Evolutionary conservation across 768 basidiomycete species (phyloP).

Genomic region (Russula emetica): DNA sequence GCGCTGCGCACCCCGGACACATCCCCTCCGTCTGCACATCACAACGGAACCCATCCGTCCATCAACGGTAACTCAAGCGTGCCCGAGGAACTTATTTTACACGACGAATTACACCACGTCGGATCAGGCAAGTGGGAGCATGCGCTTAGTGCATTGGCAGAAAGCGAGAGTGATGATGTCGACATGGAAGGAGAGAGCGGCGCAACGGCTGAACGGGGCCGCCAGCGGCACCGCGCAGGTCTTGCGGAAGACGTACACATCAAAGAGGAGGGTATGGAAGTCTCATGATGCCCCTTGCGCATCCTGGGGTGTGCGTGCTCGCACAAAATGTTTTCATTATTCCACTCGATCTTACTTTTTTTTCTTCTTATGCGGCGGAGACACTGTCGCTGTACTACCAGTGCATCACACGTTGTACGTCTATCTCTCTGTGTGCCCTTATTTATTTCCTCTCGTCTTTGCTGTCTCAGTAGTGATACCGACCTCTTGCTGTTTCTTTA

Average conservation of each 20-base stretch:
- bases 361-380: not conserved
- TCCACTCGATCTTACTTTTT: not conserved
- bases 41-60: constrained; percentile 9
- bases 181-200: constrained; percentile 18
- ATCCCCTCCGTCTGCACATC: not conserved
- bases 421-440: constrained; percentile 3
- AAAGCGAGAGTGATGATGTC: constrained; percentile 26
- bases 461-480: constrained; percentile 23
- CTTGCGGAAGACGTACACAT: constrained; percentile 21
- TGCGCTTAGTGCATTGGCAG: constrained; percentile 16
- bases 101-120: constrained; percentile 18
- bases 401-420: constrained; percentile 5
- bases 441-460: constrained; percentile 19
- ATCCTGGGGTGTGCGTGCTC: not conserved
- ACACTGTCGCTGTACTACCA: constrained; percentile 11
- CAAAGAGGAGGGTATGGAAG: constrained; percentile 27
- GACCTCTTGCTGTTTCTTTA: constrained; percentile 11
- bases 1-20: constrained; percentile 11
- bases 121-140: constrained; percentile 24
- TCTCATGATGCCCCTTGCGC: constrained; percentile 22
- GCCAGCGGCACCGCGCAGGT: constrained; percentile 22
- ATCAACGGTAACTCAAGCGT: constrained; percentile 12
- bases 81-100: constrained; percentile 19
- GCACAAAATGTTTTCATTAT: not conserved
- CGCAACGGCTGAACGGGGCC: constrained; percentile 17